Evolutionary conservation across 352 stramenopile genomes (phyloP).

Genomic region (Phytophthora constricta): DNA sequence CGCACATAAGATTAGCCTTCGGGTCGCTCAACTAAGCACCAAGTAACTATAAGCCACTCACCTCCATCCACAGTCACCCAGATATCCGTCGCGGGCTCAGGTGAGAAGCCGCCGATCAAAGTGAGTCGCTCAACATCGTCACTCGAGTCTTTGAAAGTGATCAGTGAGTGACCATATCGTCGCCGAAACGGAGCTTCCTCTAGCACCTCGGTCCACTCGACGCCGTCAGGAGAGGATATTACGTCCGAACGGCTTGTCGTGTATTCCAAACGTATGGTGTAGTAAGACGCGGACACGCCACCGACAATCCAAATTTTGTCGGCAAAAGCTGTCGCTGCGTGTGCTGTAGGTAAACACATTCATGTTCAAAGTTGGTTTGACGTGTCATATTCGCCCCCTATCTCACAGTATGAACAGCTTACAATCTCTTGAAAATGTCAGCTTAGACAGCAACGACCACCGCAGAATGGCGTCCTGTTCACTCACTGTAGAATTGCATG

Average conservation of each 20-base stretch:
- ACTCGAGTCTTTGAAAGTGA: conserved; percentile 57
- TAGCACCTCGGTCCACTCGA: conserved; percentile 65
- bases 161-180: conserved; percentile 78
- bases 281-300: conserved; percentile 76
- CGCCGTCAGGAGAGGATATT: conserved; percentile 61
- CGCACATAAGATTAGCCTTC: neutral
- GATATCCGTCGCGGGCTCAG: conserved; percentile 74
- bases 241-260: conserved; percentile 75
- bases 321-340: conserved; percentile 65
- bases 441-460: conserved; percentile 55
- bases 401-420: neutral
- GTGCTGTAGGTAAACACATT: conserved; percentile 38
- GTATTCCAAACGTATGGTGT: conserved; percentile 75
- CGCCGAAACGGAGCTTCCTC: conserved; percentile 79
- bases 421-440: conserved; percentile 81
- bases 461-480: conserved; percentile 51
- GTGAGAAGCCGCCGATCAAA: conserved; percentile 77
- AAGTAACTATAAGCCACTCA: conserved; percentile 22
- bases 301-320: conserved; percentile 77
- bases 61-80: conserved; percentile 74
- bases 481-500: conserved; percentile 58
- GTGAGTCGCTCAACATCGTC: conserved; percentile 63
- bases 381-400: neutral
- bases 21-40: neutral
- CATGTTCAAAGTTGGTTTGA: neutral